Conservation (phyloP, 139 green algal species). For the Coccomyxa sp. region DNA sequence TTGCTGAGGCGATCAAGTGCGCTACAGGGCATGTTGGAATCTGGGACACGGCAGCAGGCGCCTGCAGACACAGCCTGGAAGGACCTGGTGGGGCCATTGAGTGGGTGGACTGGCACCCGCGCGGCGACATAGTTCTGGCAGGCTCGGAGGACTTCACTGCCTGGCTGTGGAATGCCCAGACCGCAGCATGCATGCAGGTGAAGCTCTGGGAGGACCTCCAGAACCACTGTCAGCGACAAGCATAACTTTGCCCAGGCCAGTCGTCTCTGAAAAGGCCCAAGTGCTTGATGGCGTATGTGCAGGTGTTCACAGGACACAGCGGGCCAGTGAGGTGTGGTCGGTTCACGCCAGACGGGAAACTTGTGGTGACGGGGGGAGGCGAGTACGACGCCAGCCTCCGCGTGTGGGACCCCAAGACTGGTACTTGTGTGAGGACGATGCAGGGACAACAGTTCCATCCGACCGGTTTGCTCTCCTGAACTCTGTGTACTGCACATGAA, state of each 20-base stretch:
- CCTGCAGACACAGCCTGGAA: conserved; percentile 59
- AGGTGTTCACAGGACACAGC: conserved; percentile 84
- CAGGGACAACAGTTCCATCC: conserved; percentile 60
- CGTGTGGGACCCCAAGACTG: conserved; percentile 82
- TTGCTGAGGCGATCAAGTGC: not conserved
- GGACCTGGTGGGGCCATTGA: conserved; percentile 73
- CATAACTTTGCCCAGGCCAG: not conserved
- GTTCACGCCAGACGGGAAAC: conserved; percentile 87
- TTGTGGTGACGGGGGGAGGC: conserved; percentile 75
- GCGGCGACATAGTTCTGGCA: conserved; percentile 82
- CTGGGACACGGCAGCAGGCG: conserved; percentile 56
- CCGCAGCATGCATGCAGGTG: conserved; percentile 83
- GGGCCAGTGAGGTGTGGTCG: conserved; percentile 72
- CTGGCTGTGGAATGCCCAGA: conserved; percentile 95
- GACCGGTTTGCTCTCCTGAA: conserved; percentile 12
- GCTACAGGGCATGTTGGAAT: conserved; percentile 54
- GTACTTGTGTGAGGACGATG: conserved; percentile 53
- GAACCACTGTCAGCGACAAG: no score
- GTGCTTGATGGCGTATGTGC: not conserved
- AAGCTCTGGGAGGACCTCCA: not conserved
- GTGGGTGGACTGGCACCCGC: conserved; percentile 93
- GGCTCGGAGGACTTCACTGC: conserved; percentile 87
- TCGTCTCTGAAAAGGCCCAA: not conserved
- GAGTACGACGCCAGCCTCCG: conserved; percentile 72
- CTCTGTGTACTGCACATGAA: not conserved